A percentile compares a stretch with the other conserved stretches of the same genome.
These are phyloP conservation scores for Apocynum venetum DNA, from an alignment of 257 asterid species.

Conservation along the genomic window DNA sequence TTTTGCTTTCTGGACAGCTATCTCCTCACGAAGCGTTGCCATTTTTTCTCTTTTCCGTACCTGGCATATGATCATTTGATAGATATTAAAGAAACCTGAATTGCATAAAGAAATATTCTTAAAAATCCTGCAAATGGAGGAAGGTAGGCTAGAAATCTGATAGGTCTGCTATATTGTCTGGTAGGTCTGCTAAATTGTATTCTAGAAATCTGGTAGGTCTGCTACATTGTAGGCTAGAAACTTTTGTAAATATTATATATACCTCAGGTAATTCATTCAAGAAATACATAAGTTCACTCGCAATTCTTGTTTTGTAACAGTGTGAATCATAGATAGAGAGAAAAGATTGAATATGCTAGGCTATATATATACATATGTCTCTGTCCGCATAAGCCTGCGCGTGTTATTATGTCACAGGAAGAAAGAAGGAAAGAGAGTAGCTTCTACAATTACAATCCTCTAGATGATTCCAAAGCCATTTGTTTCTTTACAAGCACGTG, in stretches of 20 bases:
- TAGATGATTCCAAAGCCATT: not conserved
- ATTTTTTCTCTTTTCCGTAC: constrained; percentile 76
- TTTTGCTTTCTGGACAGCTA: constrained; percentile 89
- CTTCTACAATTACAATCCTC: not conserved
- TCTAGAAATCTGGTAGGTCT: too few species aligned
- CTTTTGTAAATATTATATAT: too few species aligned
- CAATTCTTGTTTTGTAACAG: not conserved
- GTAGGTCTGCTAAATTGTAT: too few species aligned
- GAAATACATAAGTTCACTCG: too few species aligned
- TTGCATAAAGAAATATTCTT: not conserved
- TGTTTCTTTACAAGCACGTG: not conserved
- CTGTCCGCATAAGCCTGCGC: not conserved
- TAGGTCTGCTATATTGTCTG: too few species aligned
- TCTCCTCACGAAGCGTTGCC: constrained; percentile 84
- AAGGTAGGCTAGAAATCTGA: not conserved
- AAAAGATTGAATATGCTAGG: not conserved
- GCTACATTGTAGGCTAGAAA: too few species aligned
- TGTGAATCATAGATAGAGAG: not conserved
- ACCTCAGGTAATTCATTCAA: too few species aligned
- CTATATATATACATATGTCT: not conserved
- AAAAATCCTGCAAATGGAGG: not conserved
- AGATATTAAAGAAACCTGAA: constrained; percentile 1
- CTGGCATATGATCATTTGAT: constrained; percentile 27
- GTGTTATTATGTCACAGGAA: not conserved
- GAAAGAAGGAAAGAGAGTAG: not conserved